phyloP scores from a whole-genome alignment of 805 yeast species.

The Diddensiella santjacobensis region DNA sequence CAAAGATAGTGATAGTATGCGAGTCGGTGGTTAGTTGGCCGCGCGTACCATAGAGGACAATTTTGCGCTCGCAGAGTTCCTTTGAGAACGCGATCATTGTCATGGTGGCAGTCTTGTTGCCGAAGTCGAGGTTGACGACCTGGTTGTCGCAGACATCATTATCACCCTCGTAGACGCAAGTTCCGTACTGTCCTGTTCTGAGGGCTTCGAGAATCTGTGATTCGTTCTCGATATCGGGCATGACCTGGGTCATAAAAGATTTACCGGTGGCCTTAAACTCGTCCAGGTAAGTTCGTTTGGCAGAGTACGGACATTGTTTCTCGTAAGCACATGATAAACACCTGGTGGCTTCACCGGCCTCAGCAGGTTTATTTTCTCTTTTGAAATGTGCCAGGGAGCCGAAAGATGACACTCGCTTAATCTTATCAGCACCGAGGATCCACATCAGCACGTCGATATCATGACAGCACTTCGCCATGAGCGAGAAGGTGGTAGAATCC shows the following conservation, averaged over 20 bases:
- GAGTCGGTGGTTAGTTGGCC: conserved; percentile 27
- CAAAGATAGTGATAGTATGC: conserved; percentile 22
- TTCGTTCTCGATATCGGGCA: conserved; percentile 25
- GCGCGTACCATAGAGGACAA: conserved; percentile 24
- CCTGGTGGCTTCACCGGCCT: conserved; percentile 20
- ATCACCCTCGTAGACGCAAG: conserved; percentile 26
- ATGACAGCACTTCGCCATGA: conserved; percentile 31
- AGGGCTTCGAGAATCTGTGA: conserved; percentile 21
- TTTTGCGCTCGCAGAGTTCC: conserved; percentile 24
- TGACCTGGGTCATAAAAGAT: conserved; percentile 18
- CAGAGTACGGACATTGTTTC: conserved; percentile 25
- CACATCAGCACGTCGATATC: conserved; percentile 28
- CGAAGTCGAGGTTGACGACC: conserved; percentile 25
- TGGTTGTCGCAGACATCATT: conserved; percentile 29
- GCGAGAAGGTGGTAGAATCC: conserved; percentile 23
- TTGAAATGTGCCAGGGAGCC: conserved; percentile 24
- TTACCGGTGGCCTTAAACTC: conserved; percentile 16
- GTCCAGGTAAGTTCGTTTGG: conserved; percentile 22
- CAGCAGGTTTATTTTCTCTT: conserved; percentile 23
- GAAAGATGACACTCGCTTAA: conserved; percentile 23
- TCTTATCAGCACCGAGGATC: conserved; percentile 24
- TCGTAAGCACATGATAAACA: conserved; percentile 24
- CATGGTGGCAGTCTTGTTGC: conserved; percentile 27
- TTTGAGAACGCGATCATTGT: conserved; percentile 28
- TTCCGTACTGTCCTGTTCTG: conserved; percentile 24